phyloP scores from a whole-genome alignment of 208 protist genomes.

The Trichomonas tenax region DNA sequence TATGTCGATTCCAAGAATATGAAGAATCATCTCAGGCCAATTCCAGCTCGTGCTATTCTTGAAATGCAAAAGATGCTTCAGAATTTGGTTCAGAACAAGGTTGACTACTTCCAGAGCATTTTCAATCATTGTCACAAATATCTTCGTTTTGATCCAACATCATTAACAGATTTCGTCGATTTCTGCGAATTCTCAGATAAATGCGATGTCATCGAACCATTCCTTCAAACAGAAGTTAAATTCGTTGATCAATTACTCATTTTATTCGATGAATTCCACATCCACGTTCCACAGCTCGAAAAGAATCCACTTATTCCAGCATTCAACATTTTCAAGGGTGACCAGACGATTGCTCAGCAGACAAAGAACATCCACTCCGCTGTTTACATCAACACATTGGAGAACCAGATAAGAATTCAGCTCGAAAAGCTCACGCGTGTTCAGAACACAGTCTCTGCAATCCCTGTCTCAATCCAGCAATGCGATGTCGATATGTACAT shows the following conservation, averaged over 20 bases:
- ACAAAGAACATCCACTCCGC: neutral
- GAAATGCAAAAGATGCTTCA: neutral
- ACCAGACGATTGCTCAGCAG: neutral
- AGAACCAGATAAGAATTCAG: neutral
- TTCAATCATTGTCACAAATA: neutral
- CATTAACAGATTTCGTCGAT: neutral
- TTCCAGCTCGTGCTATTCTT: neutral
- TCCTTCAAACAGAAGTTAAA: neutral
- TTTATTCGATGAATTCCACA: neutral
- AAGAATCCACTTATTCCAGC: neutral
- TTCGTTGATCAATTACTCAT: neutral
- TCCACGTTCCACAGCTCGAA: neutral
- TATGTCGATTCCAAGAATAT: neutral
- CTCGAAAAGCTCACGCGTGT: neutral
- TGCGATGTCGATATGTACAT: neutral
- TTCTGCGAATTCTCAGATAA: neutral
- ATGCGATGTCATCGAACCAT: neutral
- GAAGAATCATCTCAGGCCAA: neutral
- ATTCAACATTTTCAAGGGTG: neutral
- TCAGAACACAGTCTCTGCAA: neutral
- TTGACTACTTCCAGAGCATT: neutral
- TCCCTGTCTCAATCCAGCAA: neutral
- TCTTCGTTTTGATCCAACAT: neutral
- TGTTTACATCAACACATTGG: neutral
- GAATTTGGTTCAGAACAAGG: neutral